These are phyloP conservation scores for Xylaria venustula DNA, from an alignment of 495 filamentous ascomycete genomes.

Conservation along the genomic window DNA sequence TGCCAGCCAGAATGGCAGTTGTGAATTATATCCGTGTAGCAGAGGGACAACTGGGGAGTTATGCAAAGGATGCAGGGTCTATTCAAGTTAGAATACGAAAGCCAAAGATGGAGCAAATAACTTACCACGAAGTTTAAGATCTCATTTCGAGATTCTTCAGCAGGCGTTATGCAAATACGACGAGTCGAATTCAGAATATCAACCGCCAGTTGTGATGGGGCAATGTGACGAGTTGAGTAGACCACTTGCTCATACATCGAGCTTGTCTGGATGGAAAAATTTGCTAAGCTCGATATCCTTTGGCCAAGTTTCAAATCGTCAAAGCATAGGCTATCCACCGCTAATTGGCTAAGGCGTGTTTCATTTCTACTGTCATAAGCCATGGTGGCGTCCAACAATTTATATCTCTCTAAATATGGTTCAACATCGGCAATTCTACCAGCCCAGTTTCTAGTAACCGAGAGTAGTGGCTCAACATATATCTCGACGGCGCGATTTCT, in stretches of 20 bases:
- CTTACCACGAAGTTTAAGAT: slow-evolving; percentile 20
- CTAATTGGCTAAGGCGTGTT: slow-evolving; percentile 20
- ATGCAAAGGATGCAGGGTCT: slow-evolving; percentile 54
- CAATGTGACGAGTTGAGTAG: neutral
- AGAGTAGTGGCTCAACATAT: slow-evolving; percentile 55
- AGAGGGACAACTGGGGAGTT: slow-evolving; percentile 56
- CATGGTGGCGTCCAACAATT: slow-evolving; percentile 19
- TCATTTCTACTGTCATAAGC: slow-evolving; percentile 11
- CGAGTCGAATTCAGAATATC: slow-evolving; percentile 20
- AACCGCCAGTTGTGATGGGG: slow-evolving; percentile 10
- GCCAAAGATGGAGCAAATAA: slow-evolving; percentile 18
- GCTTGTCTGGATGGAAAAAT: neutral
- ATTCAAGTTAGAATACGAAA: slow-evolving; percentile 3
- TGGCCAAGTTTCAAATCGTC: slow-evolving; percentile 32
- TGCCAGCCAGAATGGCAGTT: slow-evolving; percentile 43
- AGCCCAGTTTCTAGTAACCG: slow-evolving; percentile 13
- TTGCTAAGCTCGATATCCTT: slow-evolving; percentile 22
- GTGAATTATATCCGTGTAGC: slow-evolving; percentile 27
- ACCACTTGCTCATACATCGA: neutral
- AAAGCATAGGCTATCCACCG: slow-evolving; percentile 37
- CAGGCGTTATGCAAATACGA: slow-evolving; percentile 1
- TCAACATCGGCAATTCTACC: slow-evolving; percentile 40
- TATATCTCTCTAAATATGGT: slow-evolving; percentile 40
- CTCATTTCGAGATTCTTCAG: slow-evolving; percentile 13
- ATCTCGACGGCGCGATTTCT: slow-evolving; percentile 92